A percentile compares a stretch with the other conserved stretches of the same genome.
Conservation (phyloP, 2,329 filamentous ascomycete species). For the Dothideomycetes sp. region DNA sequence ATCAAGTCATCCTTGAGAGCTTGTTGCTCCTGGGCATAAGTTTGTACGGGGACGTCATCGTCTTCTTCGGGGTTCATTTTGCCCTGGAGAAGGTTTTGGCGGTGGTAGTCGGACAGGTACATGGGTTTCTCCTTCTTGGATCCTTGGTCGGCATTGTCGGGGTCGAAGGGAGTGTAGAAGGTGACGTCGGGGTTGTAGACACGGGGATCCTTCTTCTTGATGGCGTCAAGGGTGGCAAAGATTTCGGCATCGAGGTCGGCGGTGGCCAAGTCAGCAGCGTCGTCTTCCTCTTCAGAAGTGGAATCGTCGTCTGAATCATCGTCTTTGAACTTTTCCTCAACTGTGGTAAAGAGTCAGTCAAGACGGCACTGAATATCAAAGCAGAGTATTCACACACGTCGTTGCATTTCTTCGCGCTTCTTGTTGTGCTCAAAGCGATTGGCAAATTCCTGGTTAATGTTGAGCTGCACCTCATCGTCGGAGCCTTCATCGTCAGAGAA, state of each 20-base stretch:
- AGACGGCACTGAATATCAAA: too few species aligned
- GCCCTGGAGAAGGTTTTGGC: constrained; percentile 74
- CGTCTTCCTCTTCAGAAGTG: constrained; percentile 74
- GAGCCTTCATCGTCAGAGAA: constrained; percentile 20
- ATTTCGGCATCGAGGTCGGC: constrained; percentile 80
- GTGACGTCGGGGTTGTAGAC: constrained; percentile 73
- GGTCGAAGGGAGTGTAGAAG: constrained; percentile 64
- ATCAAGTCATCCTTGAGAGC: constrained; percentile 69
- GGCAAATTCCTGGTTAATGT: constrained; percentile 86
- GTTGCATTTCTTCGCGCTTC: constrained; percentile 78
- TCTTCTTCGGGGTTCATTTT: constrained; percentile 52
- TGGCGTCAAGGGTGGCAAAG: constrained; percentile 74
- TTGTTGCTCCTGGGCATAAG: constrained; percentile 83
- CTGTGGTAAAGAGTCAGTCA: constrained; percentile 38
- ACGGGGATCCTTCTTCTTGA: constrained; percentile 80
- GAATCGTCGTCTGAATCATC: constrained; percentile 50
- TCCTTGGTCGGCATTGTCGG: constrained; percentile 31
- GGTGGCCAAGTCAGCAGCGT: constrained; percentile 78
- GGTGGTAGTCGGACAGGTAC: constrained; percentile 81
- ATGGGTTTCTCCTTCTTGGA: constrained; percentile 62
- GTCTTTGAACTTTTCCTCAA: constrained; percentile 75
- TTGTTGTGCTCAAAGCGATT: constrained; percentile 92
- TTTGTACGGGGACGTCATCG: constrained; percentile 45
- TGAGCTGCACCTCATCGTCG: constrained; percentile 29
- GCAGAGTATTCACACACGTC: constrained; percentile 49